phyloP scores from a whole-genome alignment of 2,329 filamentous ascomycete species.

The Pestalotiopsis sp. region DNA sequence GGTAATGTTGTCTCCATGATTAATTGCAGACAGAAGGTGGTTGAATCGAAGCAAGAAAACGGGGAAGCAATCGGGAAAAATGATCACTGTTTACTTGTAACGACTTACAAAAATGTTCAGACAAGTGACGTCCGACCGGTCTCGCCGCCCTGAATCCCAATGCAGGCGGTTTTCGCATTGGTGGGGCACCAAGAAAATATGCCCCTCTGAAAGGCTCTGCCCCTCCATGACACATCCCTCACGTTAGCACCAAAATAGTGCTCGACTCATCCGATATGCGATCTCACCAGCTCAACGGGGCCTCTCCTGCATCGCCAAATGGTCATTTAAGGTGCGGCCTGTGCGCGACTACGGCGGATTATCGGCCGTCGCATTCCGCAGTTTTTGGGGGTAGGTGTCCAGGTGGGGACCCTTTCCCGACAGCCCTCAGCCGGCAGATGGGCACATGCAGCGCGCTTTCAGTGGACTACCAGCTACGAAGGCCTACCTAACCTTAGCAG shows the following conservation, averaged over 20 bases:
- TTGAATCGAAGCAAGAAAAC: background rate
- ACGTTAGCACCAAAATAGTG: background rate
- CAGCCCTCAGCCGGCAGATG: background rate
- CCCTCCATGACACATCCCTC: constrained; percentile 10
- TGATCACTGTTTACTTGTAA: background rate
- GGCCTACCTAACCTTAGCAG: too few species aligned
- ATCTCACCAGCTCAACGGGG: background rate
- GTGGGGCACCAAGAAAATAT: constrained; percentile 7
- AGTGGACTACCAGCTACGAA: too few species aligned
- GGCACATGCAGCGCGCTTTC: background rate
- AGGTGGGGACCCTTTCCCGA: background rate
- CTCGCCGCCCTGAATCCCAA: background rate
- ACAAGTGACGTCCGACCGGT: background rate
- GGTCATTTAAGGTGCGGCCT: constrained; percentile 34
- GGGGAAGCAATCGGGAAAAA: background rate
- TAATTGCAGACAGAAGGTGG: constrained; percentile 4
- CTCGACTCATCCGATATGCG: background rate
- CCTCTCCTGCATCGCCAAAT: background rate
- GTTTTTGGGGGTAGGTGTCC: background rate
- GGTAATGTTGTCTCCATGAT: constrained; percentile 65
- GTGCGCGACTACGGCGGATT: constrained; percentile 21
- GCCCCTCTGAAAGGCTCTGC: background rate
- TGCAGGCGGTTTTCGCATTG: constrained; percentile 2
- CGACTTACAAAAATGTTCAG: constrained; percentile 1
- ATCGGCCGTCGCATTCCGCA: background rate